Conservation (phyloP, 306 rosid species). For the Ziziphus jujuba region DNA sequence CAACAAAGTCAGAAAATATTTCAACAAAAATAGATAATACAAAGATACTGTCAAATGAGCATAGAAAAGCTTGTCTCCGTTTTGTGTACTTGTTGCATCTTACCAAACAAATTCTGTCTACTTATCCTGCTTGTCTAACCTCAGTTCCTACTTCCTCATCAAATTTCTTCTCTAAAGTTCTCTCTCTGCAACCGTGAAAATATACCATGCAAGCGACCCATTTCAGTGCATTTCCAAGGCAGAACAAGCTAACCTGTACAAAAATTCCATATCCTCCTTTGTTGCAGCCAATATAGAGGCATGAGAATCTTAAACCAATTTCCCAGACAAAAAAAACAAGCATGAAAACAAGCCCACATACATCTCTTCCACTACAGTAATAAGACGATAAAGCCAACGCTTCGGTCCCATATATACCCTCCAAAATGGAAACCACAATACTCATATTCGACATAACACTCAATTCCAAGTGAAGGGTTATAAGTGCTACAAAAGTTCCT, state of each 20-base stretch:
- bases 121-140: conserved; percentile 10
- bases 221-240: conserved; percentile 48
- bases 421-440: conserved; percentile 49
- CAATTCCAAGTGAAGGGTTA: conserved; percentile 48
- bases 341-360: conserved; percentile 51
- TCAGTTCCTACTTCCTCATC: conserved; percentile 36
- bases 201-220: conserved; percentile 55
- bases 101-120: neutral
- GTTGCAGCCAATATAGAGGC: conserved; percentile 40
- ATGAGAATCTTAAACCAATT: conserved; percentile 39
- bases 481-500: conserved; percentile 24
- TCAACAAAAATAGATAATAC: no score
- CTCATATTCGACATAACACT: conserved; percentile 61
- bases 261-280: conserved; percentile 33
- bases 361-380: conserved; percentile 42
- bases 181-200: conserved; percentile 49
- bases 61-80: no score
- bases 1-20: no score
- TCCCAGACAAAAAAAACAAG: conserved; percentile 50
- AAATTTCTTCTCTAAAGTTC: conserved; percentile 42
- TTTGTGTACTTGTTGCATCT: no score
- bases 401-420: conserved; percentile 44
- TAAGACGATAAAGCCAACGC: conserved; percentile 41
- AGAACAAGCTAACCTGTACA: conserved; percentile 35
- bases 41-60: no score